Evolutionary conservation across 257 asterid genomes (phyloP).

Genomic region (Plantago major): DNA sequence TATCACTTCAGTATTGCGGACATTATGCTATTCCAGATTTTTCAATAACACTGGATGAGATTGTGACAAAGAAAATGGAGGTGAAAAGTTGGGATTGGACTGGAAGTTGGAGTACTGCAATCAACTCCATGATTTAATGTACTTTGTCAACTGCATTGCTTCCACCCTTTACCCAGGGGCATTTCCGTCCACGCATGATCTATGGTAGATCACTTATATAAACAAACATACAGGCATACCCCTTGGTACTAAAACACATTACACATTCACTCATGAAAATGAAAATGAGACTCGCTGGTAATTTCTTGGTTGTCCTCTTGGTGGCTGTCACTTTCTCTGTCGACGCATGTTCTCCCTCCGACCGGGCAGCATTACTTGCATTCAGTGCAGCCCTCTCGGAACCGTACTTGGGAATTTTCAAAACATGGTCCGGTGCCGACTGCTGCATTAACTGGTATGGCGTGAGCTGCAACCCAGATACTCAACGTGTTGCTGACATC

Average conservation of each 20-base stretch:
- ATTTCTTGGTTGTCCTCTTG: conserved; percentile 21
- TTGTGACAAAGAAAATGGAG: too few species aligned
- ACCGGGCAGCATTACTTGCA: conserved; percentile 57
- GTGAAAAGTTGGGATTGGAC: too few species aligned
- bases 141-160: too few species aligned
- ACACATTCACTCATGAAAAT: conserved; percentile 9
- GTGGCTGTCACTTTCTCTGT: conserved; percentile 28
- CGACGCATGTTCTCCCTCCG: conserved; percentile 60
- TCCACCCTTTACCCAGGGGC: not conserved
- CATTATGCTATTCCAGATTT: too few species aligned
- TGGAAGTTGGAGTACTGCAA: too few species aligned
- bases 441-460: conserved; percentile 90
- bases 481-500: conserved; percentile 71
- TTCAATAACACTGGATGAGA: too few species aligned
- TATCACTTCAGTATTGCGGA: too few species aligned
- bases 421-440: conserved; percentile 70
- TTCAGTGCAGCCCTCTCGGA: conserved; percentile 64
- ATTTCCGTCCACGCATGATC: not conserved
- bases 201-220: not conserved
- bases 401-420: conserved; percentile 77
- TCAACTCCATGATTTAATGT: too few species aligned
- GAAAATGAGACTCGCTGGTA: conserved; percentile 26
- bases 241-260: not conserved
- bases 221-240: not conserved
- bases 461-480: conserved; percentile 80